phyloP scores from a whole-genome alignment of 306 rosid genomes.

The Vigna unguiculata region DNA sequence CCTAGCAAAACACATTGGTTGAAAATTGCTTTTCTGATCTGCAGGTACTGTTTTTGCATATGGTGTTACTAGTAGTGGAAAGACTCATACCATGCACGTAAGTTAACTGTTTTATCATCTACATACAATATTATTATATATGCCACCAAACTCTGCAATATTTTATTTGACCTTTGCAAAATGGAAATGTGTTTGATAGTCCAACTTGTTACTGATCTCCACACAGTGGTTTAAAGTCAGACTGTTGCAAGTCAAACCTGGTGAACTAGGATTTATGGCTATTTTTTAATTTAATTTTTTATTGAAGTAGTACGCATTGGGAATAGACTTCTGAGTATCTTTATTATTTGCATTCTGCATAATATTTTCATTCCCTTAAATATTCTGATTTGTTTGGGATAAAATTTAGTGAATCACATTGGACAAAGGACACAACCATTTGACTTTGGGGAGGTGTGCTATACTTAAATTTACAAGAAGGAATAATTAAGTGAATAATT shows the following conservation, averaged over 20 bases:
- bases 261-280: not conserved
- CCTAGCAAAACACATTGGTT: constrained; percentile 26
- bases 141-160: not conserved
- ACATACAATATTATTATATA: too few species aligned
- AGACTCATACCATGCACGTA: constrained; percentile 96
- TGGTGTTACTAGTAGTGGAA: constrained; percentile 94
- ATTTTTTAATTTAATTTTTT: too few species aligned
- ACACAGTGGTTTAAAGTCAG: too few species aligned
- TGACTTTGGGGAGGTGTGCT: not conserved
- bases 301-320: not conserved
- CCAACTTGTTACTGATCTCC: not conserved
- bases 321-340: not conserved
- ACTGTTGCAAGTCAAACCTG: too few species aligned
- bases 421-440: not conserved
- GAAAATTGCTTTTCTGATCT: constrained; percentile 38
- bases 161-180: constrained; percentile 26
- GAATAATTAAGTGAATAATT: not conserved
- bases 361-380: too few species aligned
- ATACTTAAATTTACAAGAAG: not conserved
- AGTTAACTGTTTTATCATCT: constrained; percentile 43
- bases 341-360: not conserved
- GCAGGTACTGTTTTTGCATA: constrained; percentile 94
- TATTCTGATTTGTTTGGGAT: too few species aligned
- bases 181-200: not conserved
- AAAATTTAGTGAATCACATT: not conserved